Evolutionary conservation across 2,329 filamentous ascomycete genomes (phyloP).

Genomic region (Epichloe glyceriae): DNA sequence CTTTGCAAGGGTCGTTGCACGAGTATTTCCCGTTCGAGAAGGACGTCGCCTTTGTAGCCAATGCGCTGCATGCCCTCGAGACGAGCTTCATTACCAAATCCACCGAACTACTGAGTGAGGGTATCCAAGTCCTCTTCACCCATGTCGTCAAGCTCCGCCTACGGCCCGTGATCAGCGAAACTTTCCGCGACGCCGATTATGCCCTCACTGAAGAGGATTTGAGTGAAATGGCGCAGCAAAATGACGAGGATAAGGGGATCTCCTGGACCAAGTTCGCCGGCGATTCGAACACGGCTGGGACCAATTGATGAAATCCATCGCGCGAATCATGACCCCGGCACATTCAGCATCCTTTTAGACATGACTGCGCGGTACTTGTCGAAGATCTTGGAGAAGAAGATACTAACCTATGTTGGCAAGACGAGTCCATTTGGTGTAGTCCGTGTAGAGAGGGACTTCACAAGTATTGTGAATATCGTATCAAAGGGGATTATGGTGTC

Average conservation of each 20-base stretch:
- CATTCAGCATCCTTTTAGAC: conserved; percentile 64
- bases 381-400: conserved; percentile 71
- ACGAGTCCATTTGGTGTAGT: conserved; percentile 74
- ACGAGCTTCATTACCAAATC: conserved; percentile 65
- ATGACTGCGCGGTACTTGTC: conserved; percentile 63
- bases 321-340: conserved; percentile 68
- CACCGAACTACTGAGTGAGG: conserved; percentile 70
- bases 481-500: conserved; percentile 60
- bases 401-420: conserved; percentile 67
- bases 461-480: conserved; percentile 56
- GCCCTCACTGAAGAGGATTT: conserved; percentile 51
- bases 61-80: conserved; percentile 55
- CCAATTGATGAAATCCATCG: conserved; percentile 69
- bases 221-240: conserved; percentile 39
- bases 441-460: conserved; percentile 72
- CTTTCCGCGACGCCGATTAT: conserved; percentile 89
- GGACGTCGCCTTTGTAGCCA: conserved; percentile 57
- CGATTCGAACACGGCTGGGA: conserved; percentile 83
- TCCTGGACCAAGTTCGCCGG: conserved; percentile 56
- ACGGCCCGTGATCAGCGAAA: conserved; percentile 70
- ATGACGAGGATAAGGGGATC: conserved; percentile 39
- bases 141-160: conserved; percentile 78
- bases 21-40: conserved; percentile 70
- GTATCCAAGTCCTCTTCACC: conserved; percentile 73
- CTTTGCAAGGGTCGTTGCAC: conserved; percentile 33